Evolutionary conservation across 148 eudicot species (phyloP), one percentile per base, ranked within the genome.

Genomic region (Rhododendron molle): DNA sequence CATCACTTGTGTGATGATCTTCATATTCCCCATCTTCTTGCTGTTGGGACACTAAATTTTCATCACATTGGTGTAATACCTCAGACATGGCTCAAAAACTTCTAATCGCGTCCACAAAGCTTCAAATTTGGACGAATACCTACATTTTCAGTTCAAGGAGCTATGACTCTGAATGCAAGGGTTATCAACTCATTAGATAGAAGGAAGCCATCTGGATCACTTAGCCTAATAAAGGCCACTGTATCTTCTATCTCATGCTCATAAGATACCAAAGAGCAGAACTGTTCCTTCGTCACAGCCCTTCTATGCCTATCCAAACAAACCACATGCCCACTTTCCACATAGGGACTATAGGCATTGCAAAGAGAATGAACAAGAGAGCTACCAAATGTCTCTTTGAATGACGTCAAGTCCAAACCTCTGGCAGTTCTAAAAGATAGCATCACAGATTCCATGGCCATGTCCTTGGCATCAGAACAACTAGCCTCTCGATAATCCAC

Each of bases 151-250:
- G 28, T 58, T 94, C 92, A 95, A 49, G 96, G 93, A 58, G 90
- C 84, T 79, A 95, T 88, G 85, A 85, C 93, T 72, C 90, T 88
- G 86, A 97, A 97, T 16, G 98, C 98, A 78, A 92, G 88, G 47
- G 99, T 87, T 91, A 97, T 97, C 80, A 97, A 87, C 86, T 97
- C 98, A 86, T 97, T 97, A 0, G 99, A 97, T 50, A 97, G 89
- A 82, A 95, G 92, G 86, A 97, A 97, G 65, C 99, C 99, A 90
- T 94, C 98, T 10, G 99, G 99, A 87, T 97, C 99, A 88, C 94
- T 94, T 10, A 97, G 94, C 86, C 98, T 87, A 40, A 97, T 88
- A 89, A 89, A 95, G 18, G 89, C 90, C 32, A 89, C 74, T 15
- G 74, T 43, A 81, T 92, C 85, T 87, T 85, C 87, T 52, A 83